Percentiles rank a stretch among this genome's conserved stretches.
Conservation (phyloP, 2,329 filamentous ascomycete genomes). For the Penicillium palitans region DNA sequence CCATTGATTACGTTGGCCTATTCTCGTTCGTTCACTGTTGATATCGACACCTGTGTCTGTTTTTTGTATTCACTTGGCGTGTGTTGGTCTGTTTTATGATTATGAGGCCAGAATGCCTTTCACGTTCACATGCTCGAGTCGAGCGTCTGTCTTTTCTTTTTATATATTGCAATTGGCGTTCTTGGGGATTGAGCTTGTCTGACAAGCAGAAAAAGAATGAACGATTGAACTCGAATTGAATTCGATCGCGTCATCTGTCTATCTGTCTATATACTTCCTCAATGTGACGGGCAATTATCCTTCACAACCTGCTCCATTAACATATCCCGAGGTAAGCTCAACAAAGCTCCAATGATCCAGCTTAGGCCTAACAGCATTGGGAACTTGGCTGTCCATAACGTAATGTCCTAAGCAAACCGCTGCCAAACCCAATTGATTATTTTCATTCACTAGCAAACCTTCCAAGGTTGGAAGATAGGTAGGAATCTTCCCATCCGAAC, state of each 20-base stretch:
- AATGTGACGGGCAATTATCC: too few relatives aligned
- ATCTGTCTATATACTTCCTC: not conserved
- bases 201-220: not conserved
- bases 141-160: not conserved
- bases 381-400: conserved; percentile 26
- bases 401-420: conserved; percentile 22
- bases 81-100: conserved; percentile 6
- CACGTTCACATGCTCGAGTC: not conserved
- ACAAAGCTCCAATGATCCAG: conserved; percentile 23
- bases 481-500: conserved; percentile 21
- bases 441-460: conserved; percentile 15
- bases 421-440: conserved; percentile 12
- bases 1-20: not conserved
- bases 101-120: conserved; percentile 1
- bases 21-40: not conserved
- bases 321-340: conserved; percentile 17
- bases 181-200: not conserved
- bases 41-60: not conserved
- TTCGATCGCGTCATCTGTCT: not conserved
- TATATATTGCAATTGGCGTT: conserved; percentile 6
- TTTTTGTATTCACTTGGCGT: conserved; percentile 3
- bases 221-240: not conserved
- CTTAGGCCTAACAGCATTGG: conserved; percentile 13
- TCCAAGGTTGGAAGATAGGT: conserved; percentile 6
- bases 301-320: conserved; percentile 1